A percentile compares a stretch with the other conserved stretches of the same genome.
phyloP scores from a whole-genome alignment of 768 basidiomycete species.

The Cantharellus cinnabarinus region DNA sequence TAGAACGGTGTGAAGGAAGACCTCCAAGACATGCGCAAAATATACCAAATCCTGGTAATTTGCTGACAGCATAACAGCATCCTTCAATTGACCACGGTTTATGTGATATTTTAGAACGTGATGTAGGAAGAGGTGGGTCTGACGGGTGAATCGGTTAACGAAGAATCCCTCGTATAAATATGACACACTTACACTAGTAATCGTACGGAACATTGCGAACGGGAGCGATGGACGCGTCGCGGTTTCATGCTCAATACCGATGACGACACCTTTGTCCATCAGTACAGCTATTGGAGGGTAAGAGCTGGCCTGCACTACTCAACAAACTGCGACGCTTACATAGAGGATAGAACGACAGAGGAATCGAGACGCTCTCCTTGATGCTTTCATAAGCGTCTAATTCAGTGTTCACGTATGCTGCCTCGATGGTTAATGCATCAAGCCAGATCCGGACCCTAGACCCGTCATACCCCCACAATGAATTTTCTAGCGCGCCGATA shows the following conservation, averaged over 20 bases:
- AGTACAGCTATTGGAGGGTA: conserved; percentile 45
- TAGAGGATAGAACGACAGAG: conserved; percentile 85
- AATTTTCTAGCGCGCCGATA: conserved; percentile 85
- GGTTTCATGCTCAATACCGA: conserved; percentile 82
- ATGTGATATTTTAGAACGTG: conserved; percentile 76
- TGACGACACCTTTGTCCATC: conserved; percentile 98
- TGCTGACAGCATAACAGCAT: conserved; percentile 70
- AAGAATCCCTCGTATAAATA: conserved; percentile 1
- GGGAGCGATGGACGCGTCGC: conserved; percentile 54
- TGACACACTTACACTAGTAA: conserved; percentile 55
- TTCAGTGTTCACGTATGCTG: conserved; percentile 23
- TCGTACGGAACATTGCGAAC: conserved; percentile 80
- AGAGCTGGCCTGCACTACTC: not conserved
- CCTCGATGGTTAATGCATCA: conserved; percentile 82
- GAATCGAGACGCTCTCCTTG: conserved; percentile 84
- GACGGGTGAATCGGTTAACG: not conserved
- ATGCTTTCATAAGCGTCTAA: conserved; percentile 23
- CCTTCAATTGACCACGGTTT: conserved; percentile 25
- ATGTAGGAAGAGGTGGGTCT: conserved; percentile 90
- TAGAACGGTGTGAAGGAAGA: conserved; percentile 80
- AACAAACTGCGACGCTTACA: conserved; percentile 31
- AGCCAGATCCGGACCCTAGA: conserved; percentile 81
- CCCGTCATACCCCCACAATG: conserved; percentile 93
- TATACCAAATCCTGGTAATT: conserved; percentile 79
- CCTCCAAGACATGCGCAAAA: conserved; percentile 85